Base-by-base conservation (phyloP, 2,329 filamentous ascomycete species). In the Talaromyces piceae region DNA sequence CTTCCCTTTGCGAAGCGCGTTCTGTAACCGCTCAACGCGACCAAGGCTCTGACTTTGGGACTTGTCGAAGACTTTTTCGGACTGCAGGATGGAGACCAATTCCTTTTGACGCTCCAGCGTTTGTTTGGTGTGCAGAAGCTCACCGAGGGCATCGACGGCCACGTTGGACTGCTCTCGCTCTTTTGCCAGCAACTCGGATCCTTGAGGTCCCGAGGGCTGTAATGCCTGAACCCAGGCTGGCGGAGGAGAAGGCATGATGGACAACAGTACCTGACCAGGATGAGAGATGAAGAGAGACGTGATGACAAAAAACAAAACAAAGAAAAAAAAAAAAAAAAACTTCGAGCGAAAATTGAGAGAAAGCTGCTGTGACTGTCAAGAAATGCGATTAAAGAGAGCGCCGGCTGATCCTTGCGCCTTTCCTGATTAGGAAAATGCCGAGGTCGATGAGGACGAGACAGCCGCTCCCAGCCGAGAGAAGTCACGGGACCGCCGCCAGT, bases 31-130 rank as follows among this genome's bases (percentile, higher is more conserved):
- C 56, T 87, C 84, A 23, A 80, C 76, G 41, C 87, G 75, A 39
- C 86, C 85, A 58, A 81, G 77, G 65, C 87, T 87, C 70, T 88
- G 88, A 64, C 89, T 88, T 57, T 86, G 82, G 3, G 82, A 82
- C 71, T 90, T 91, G 69, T 90, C 84, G 58, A 91, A 90, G 51
- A 88, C 77, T 48, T 80, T 79, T 53, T 91, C 84, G 0, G 75
- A 66, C 59, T 83, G 73, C 4, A 91, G 76, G n/a, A 88, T 76
- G 45, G 77, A 70, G 5, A 88, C 71, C 25, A 91, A 76, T 22
- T 72, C 72, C 2, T 78, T 69, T 60, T 84, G 82, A 41, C 79
- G 75, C 51, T 83, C 75, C 9, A 89, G 73, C 4, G 75, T 75
- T 53, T 84, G 77, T 60, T 81, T 80, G 20, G 83, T 86, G 67